Evolutionary conservation across 1,284 basidiomycete genomes (phyloP).

Genomic region (Ustilago curta): DNA sequence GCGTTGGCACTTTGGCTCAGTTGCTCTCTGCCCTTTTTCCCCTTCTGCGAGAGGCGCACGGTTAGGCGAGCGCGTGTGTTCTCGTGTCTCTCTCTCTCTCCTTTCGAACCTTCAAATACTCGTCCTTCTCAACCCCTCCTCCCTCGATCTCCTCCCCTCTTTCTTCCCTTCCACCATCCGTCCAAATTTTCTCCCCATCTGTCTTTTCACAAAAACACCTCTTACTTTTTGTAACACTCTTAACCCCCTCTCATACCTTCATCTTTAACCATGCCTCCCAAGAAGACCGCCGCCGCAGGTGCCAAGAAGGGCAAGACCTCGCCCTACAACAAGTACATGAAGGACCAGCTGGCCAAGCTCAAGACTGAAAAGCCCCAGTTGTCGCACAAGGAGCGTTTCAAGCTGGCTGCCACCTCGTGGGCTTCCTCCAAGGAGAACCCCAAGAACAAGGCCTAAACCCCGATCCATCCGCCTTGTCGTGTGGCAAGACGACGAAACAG

Average conservation of each 20-base stretch:
- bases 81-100: conserved; percentile 16
- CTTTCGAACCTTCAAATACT: conserved; percentile 11
- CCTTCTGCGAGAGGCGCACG: not conserved
- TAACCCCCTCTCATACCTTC: not conserved
- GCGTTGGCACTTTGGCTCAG: not conserved
- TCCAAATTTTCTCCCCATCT: not conserved
- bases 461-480: conserved; percentile 1
- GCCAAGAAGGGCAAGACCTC: conserved; percentile 56
- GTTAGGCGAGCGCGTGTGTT: conserved; percentile 4
- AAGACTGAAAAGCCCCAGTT: conserved; percentile 57
- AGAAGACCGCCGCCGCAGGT: conserved; percentile 50
- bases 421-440: conserved; percentile 55
- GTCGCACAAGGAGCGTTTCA: conserved; percentile 63
- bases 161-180: conserved; percentile 11
- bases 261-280: conserved; percentile 46
- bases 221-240: not conserved
- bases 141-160: conserved; percentile 1
- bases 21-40: conserved; percentile 1
- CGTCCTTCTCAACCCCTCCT: not conserved
- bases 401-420: conserved; percentile 58
- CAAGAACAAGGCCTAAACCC: conserved; percentile 52
- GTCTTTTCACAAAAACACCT: conserved; percentile 1
- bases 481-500: no score
- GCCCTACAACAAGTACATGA: conserved; percentile 56
- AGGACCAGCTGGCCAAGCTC: conserved; percentile 56